phyloP scores from a whole-genome alignment of 805 yeast species.

The Candida sphagnicola region DNA sequence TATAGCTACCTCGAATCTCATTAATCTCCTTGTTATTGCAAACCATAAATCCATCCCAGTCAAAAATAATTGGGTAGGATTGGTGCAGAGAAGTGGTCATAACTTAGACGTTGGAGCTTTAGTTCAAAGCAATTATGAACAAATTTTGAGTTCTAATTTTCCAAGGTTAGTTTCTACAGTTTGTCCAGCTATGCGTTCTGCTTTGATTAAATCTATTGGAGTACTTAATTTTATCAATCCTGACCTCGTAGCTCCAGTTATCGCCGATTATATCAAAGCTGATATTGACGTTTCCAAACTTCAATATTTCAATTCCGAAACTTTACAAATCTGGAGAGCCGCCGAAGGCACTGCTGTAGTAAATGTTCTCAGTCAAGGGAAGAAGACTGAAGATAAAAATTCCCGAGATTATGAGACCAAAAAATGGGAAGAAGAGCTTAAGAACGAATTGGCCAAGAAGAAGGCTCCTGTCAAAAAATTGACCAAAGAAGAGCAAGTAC shows the following conservation, averaged over 20 bases:
- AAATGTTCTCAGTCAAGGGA: conserved; percentile 49
- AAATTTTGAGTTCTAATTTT: conserved; percentile 14
- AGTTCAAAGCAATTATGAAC: conserved; percentile 26
- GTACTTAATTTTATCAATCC: conserved; percentile 60
- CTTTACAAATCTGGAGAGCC: conserved; percentile 63
- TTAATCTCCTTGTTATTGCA: conserved; percentile 23
- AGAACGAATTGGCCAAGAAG: conserved; percentile 67
- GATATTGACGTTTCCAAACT: conserved; percentile 40
- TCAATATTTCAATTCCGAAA: conserved; percentile 41
- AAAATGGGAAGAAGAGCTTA: conserved; percentile 85
- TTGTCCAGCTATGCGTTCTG: conserved; percentile 37
- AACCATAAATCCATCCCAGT: conserved; percentile 22
- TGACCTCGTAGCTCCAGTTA: conserved; percentile 46
- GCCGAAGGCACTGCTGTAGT: conserved; percentile 66
- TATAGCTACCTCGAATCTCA: conserved; percentile 15
- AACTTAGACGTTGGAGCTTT: conserved; percentile 59
- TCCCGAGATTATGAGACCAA: conserved; percentile 79
- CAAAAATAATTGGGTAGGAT: conserved; percentile 72
- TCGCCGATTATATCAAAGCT: conserved; percentile 38
- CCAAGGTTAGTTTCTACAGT: conserved; percentile 18
- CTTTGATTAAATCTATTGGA: conserved; percentile 47
- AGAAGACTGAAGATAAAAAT: conserved; percentile 57
- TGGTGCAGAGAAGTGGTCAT: conserved; percentile 52
- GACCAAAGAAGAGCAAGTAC: conserved; percentile 70
- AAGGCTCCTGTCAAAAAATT: conserved; percentile 46